phyloP scores from a whole-genome alignment of 75 land plant species.

The Isoetes taiwanensis region DNA sequence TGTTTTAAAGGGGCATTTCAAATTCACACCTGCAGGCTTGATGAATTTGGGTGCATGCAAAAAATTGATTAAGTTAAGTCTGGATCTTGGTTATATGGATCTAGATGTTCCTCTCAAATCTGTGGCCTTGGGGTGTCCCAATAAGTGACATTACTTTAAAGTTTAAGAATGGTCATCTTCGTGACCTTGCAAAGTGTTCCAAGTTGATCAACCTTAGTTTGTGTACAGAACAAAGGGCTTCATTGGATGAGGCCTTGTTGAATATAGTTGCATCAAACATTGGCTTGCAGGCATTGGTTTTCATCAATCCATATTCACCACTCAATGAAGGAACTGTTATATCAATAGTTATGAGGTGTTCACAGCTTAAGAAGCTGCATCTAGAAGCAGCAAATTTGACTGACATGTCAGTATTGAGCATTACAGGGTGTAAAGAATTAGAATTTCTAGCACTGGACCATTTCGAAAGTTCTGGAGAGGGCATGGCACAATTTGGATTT shows the following conservation, averaged over 20 bases:
- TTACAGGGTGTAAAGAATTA: conserved; percentile 19
- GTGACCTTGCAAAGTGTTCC: conserved; percentile 11
- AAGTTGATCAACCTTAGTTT: conserved; percentile 10
- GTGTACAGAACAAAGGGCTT: conserved; percentile 13
- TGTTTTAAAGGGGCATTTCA: conserved; percentile 24
- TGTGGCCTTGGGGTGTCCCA: conserved; percentile 11
- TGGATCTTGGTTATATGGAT: conserved; percentile 17
- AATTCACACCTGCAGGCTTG: too few species aligned
- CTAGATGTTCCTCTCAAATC: conserved; percentile 16
- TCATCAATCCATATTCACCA: conserved; percentile 3
- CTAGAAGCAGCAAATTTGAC: conserved; percentile 17
- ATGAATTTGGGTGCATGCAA: conserved; percentile 19
- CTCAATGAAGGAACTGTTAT: conserved; percentile 17
- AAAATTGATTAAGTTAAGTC: conserved; percentile 10
- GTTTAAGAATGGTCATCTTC: conserved; percentile 17
- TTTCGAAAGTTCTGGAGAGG: conserved; percentile 25
- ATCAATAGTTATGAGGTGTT: conserved; percentile 13
- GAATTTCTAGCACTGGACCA: conserved; percentile 14
- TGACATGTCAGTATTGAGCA: conserved; percentile 14
- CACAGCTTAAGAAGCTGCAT: conserved; percentile 18
- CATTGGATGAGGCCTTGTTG: conserved; percentile 12
- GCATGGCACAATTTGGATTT: conserved; percentile 24
- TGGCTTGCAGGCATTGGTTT: conserved; percentile 15
- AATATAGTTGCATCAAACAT: conserved; percentile 16
- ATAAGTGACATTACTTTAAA: conserved; percentile 15